Evolutionary conservation across 768 basidiomycete genomes (phyloP).

Genomic region (Pulveroboletus sp.): DNA sequence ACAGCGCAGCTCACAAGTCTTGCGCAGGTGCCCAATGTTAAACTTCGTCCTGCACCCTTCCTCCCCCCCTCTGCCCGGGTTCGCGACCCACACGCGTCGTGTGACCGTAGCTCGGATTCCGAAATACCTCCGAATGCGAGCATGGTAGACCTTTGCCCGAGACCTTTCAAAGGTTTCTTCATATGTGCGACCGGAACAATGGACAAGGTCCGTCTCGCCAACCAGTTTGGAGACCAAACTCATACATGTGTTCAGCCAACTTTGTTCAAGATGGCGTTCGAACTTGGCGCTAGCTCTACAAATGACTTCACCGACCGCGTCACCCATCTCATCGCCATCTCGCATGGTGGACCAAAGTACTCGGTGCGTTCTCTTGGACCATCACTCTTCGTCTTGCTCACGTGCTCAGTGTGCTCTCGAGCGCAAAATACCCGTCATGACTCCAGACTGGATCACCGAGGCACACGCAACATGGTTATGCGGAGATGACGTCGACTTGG

Average conservation of each 20-base stretch:
- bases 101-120: constrained; percentile 43
- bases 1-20: neutral
- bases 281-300: constrained; percentile 71
- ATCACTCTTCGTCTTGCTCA: neutral
- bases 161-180: constrained; percentile 61
- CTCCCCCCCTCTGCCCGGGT: constrained; percentile 17
- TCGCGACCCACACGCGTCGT: constrained; percentile 26
- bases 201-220: constrained; percentile 58
- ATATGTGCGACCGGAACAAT: constrained; percentile 73
- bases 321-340: constrained; percentile 82
- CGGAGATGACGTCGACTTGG: constrained; percentile 73
- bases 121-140: constrained; percentile 44
- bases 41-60: constrained; percentile 60
- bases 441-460: constrained; percentile 71
- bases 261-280: constrained; percentile 69
- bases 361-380: constrained; percentile 40
- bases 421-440: constrained; percentile 73
- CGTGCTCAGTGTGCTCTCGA: constrained; percentile 70
- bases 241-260: constrained; percentile 42
- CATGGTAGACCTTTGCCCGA: constrained; percentile 48
- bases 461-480: constrained; percentile 69
- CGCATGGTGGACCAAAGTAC: constrained; percentile 84
- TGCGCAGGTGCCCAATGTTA: constrained; percentile 74
- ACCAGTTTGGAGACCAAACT: constrained; percentile 1
- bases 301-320: constrained; percentile 77